These are phyloP conservation scores for Trichosanthes truncata DNA, from an alignment of 306 rosid species.

Conservation along the genomic window DNA sequence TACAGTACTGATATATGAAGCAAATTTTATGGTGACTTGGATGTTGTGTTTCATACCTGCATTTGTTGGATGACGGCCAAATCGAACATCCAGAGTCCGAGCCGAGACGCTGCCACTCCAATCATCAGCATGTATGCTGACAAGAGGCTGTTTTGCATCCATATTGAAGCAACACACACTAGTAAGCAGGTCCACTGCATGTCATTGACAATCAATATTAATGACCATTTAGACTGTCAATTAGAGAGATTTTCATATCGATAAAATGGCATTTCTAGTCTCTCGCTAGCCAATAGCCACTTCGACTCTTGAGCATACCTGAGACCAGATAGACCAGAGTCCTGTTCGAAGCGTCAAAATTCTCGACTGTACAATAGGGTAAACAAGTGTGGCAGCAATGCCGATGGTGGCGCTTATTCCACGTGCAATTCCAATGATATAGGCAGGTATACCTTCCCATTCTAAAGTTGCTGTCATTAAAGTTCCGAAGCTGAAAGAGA, in stretches of 20 bases:
- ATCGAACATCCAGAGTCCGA: slow-evolving; percentile 92
- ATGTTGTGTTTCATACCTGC: slow-evolving; percentile 36
- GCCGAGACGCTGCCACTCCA: slow-evolving; percentile 76
- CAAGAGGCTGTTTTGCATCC: slow-evolving; percentile 25
- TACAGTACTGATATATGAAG: not conserved
- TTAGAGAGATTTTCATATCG: not conserved
- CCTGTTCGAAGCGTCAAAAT: slow-evolving; percentile 61
- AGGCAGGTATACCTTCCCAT: slow-evolving; percentile 83
- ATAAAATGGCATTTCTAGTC: not conserved
- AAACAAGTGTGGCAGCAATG: slow-evolving; percentile 55
- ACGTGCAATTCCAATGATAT: slow-evolving; percentile 56
- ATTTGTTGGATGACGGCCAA: slow-evolving; percentile 79
- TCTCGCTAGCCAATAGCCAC: not conserved
- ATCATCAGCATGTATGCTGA: slow-evolving; percentile 66
- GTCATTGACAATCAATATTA: not conserved
- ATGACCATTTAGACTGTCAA: not conserved
- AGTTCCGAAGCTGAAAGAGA: slow-evolving; percentile 61
- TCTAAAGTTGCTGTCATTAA: slow-evolving; percentile 85
- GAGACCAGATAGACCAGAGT: slow-evolving; percentile 85
- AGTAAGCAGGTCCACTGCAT: slow-evolving; percentile 73
- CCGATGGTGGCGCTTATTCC: slow-evolving; percentile 69
- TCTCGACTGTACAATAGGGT: slow-evolving; percentile 51
- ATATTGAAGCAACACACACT: slow-evolving; percentile 53
- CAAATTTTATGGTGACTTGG: not conserved
- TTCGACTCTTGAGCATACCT: slow-evolving; percentile 27